These are phyloP conservation scores for Sordariomycetes sp. DNA, from an alignment of 2,329 filamentous ascomycete genomes.

Conservation along the genomic window DNA sequence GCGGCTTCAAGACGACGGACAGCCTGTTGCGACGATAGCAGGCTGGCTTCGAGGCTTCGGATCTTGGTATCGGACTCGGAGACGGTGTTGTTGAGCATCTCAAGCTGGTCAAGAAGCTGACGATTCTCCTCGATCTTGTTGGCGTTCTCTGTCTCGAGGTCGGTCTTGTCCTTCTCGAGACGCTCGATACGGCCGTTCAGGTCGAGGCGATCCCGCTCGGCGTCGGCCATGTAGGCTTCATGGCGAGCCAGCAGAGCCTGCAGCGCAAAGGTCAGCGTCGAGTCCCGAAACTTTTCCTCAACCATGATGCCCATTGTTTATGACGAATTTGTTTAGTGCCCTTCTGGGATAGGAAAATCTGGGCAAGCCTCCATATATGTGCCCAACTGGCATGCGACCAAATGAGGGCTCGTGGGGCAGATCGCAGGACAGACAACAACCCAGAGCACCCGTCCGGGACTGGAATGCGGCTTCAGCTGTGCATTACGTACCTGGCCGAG, in stretches of 20 bases:
- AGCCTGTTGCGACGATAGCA: constrained; percentile 70
- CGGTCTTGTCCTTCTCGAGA: constrained; percentile 65
- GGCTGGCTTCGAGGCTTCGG: constrained; percentile 63
- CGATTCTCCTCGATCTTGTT: constrained; percentile 77
- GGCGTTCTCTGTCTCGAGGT: constrained; percentile 69
- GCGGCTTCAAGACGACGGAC: constrained; percentile 66
- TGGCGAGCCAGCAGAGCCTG: constrained; percentile 88
- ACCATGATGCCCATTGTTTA: constrained; percentile 4
- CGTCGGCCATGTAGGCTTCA: constrained; percentile 89
- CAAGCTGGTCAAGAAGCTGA: constrained; percentile 71
- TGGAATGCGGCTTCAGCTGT: constrained; percentile 5
- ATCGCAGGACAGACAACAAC: constrained; percentile 1
- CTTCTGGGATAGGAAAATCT: background rate
- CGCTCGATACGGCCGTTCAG: constrained; percentile 65
- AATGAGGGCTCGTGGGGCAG: constrained; percentile 1
- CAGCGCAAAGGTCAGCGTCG: constrained; percentile 61
- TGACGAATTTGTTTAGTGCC: no score
- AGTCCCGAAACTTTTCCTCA: constrained; percentile 13
- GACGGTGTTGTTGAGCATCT: constrained; percentile 71
- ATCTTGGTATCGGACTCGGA: constrained; percentile 73
- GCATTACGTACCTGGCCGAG: constrained; percentile 75
- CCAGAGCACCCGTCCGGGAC: no score
- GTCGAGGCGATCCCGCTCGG: constrained; percentile 71
- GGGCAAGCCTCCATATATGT: no score
- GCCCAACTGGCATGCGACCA: constrained; percentile 3